Percentiles rank a stretch among this genome's conserved stretches.
These are phyloP conservation scores for Nakazawaea sp. DNA, from an alignment of 805 yeast genomes.

Conservation along the genomic window DNA sequence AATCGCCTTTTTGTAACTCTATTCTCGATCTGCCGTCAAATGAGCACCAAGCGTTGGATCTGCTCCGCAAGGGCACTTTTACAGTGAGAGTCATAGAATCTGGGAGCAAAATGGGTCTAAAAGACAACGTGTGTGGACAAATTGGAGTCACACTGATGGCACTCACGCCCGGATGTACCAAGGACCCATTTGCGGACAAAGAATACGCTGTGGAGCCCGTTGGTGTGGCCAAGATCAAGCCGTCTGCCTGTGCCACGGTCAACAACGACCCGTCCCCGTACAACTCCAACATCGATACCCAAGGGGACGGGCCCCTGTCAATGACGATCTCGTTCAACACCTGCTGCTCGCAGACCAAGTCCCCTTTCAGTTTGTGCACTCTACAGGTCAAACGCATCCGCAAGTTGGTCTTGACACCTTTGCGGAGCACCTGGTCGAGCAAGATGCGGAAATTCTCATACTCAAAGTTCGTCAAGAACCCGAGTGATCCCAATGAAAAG, in stretches of 20 bases:
- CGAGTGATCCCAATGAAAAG: slow-evolving; percentile 85
- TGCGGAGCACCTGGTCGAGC: slow-evolving; percentile 49
- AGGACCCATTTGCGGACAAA: slow-evolving; percentile 89
- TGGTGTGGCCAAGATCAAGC: slow-evolving; percentile 87
- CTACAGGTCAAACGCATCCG: slow-evolving; percentile 87
- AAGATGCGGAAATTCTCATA: slow-evolving; percentile 64
- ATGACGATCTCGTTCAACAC: slow-evolving; percentile 86
- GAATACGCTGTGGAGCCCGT: slow-evolving; percentile 97
- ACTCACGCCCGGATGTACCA: slow-evolving; percentile 90
- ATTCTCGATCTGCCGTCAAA: slow-evolving; percentile 90
- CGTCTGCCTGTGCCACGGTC: slow-evolving; percentile 93
- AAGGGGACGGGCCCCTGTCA: slow-evolving; percentile 92
- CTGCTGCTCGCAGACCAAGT: slow-evolving; percentile 58
- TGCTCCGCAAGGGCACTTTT: slow-evolving; percentile 68
- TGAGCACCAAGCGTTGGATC: slow-evolving; percentile 95
- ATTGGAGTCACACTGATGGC: slow-evolving; percentile 93
- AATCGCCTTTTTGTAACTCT: slow-evolving; percentile 77
- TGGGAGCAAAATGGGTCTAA: slow-evolving; percentile 86
- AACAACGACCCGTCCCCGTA: slow-evolving; percentile 82
- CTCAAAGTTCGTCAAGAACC: slow-evolving; percentile 83
- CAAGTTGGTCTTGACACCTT: slow-evolving; percentile 71
- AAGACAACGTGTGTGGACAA: slow-evolving; percentile 91
- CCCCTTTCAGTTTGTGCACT: slow-evolving; percentile 49
- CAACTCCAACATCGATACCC: slow-evolving; percentile 80
- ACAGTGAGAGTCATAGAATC: slow-evolving; percentile 86